phyloP scores from a whole-genome alignment of 2,329 filamentous ascomycete species.

The Botryosphaeria dothidea region DNA sequence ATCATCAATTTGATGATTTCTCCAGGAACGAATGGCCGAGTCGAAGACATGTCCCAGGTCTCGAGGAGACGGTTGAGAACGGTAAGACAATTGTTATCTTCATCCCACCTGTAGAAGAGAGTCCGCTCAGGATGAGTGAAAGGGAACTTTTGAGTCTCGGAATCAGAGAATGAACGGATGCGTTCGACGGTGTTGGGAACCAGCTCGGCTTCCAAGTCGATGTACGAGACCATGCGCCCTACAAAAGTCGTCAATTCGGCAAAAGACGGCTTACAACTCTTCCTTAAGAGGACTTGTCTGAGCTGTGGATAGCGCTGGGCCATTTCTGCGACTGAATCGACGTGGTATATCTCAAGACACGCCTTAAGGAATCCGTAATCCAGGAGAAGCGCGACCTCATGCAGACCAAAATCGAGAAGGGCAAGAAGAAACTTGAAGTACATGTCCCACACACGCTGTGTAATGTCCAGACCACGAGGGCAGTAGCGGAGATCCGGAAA shows the following conservation, averaged over 20 bases:
- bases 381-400: constrained; percentile 4
- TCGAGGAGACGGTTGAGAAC: constrained; percentile 39
- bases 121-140: constrained; percentile 28
- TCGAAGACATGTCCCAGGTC: constrained; percentile 31
- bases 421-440: constrained; percentile 8
- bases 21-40: constrained; percentile 33
- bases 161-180: constrained; percentile 25
- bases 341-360: constrained; percentile 3
- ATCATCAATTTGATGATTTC: constrained; percentile 35
- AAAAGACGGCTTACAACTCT: constrained; percentile 24
- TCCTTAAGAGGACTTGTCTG: constrained; percentile 24
- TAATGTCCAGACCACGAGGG: constrained; percentile 1
- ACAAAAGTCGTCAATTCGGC: background rate
- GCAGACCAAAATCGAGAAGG: background rate
- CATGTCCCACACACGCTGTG: constrained; percentile 10
- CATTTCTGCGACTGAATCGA: background rate
- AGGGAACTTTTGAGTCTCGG: constrained; percentile 29
- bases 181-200: constrained; percentile 24
- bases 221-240: background rate
- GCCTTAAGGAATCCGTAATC: constrained; percentile 7
- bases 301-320: constrained; percentile 21
- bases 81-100: constrained; percentile 31
- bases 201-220: constrained; percentile 27
- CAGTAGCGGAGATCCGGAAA: background rate
- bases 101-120: constrained; percentile 30